phyloP scores from a whole-genome alignment of 176 grass and related monocot species.

The Eragrostis curvula region DNA sequence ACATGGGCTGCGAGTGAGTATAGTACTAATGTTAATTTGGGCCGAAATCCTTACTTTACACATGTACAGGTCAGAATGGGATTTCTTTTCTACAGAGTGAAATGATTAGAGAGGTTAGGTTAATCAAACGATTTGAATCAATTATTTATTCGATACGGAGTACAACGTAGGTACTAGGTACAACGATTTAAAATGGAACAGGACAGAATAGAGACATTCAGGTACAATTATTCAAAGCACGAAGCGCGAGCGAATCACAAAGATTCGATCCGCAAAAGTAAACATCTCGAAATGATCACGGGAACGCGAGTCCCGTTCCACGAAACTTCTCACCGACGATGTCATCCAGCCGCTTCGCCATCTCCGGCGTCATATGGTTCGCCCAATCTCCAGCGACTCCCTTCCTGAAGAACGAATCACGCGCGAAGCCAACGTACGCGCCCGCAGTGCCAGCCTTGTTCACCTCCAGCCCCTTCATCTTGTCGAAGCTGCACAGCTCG shows the following conservation, averaged over 20 bases:
- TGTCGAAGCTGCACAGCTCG: constrained; percentile 48
- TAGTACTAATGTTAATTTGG: too few species aligned
- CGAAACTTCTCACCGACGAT: constrained; percentile 34
- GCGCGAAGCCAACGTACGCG: neutral
- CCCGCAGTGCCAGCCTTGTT: constrained; percentile 3
- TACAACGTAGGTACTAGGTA: too few species aligned
- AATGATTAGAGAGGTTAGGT: too few species aligned
- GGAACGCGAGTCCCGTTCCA: constrained; percentile 17
- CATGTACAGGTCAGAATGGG: too few species aligned
- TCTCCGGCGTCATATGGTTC: constrained; percentile 47
- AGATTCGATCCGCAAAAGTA: neutral
- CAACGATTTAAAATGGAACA: too few species aligned
- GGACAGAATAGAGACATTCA: too few species aligned
- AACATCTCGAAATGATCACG: neutral
- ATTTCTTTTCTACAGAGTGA: too few species aligned
- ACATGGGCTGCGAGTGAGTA: neutral
- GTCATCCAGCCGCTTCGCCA: constrained; percentile 41
- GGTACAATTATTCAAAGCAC: too few species aligned
- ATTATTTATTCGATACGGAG: too few species aligned
- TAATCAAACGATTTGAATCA: too few species aligned
- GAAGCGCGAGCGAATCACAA: neutral
- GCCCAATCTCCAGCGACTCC: constrained; percentile 54
- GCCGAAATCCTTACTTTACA: too few species aligned
- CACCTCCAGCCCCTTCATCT: constrained; percentile 41
- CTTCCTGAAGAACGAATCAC: constrained; percentile 40